Evolutionary conservation across 2,329 filamentous ascomycete species (phyloP).

Genomic region (Claviceps sp.): DNA sequence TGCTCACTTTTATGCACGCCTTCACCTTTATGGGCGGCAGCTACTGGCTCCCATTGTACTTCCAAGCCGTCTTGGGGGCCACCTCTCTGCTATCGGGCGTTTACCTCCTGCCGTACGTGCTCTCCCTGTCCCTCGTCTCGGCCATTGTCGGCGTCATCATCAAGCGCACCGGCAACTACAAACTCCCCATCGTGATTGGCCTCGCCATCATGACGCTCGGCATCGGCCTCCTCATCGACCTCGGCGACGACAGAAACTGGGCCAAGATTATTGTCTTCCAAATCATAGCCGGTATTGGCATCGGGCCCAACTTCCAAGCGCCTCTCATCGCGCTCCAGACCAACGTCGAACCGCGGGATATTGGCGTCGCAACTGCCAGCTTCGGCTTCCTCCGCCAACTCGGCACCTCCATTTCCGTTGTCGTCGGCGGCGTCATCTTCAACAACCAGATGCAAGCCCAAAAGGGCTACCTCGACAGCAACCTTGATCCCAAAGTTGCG

Average conservation of each 20-base stretch:
- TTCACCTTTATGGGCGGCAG: slow-evolving; percentile 63
- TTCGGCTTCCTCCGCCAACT: slow-evolving; percentile 57
- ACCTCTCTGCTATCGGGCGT: slow-evolving; percentile 60
- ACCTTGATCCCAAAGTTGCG: slow-evolving; percentile 38
- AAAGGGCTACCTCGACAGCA: slow-evolving; percentile 29
- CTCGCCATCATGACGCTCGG: slow-evolving; percentile 49
- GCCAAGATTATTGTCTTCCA: slow-evolving; percentile 46
- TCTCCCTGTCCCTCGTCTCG: slow-evolving; percentile 53
- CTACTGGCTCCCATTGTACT: slow-evolving; percentile 79
- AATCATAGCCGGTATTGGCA: slow-evolving; percentile 48
- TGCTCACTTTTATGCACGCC: slow-evolving; percentile 58
- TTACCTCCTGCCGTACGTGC: slow-evolving; percentile 56
- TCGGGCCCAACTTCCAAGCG: slow-evolving; percentile 56
- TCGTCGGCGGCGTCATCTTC: slow-evolving; percentile 67
- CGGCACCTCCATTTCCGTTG: slow-evolving; percentile 53
- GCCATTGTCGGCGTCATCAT: slow-evolving; percentile 42
- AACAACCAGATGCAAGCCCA: slow-evolving; percentile 57
- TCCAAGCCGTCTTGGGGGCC: slow-evolving; percentile 59
- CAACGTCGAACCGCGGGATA: slow-evolving; percentile 45
- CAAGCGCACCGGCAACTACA: slow-evolving; percentile 53
- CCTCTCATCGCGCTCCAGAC: slow-evolving; percentile 57
- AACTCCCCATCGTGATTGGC: slow-evolving; percentile 44
- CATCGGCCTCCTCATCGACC: slow-evolving; percentile 48
- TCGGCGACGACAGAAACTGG: slow-evolving; percentile 42
- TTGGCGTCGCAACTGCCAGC: slow-evolving; percentile 54